phyloP scores from a whole-genome alignment of 345 rosid species.

The Psidium guajava region DNA sequence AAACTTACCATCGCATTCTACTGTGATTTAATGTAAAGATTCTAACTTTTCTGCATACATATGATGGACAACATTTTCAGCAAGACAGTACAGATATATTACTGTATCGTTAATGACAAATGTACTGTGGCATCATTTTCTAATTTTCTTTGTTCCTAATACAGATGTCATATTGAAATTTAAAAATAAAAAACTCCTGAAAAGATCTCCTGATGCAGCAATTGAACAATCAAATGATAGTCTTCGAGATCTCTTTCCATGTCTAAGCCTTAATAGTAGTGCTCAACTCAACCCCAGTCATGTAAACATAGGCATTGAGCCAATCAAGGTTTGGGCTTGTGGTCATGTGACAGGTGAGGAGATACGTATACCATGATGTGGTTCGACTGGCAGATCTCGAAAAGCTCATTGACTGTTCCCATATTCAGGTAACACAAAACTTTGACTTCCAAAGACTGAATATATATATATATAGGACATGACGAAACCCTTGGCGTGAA shows the following conservation, averaged over 20 bases:
- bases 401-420: slow-evolving; percentile 84
- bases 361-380: slow-evolving; percentile 86
- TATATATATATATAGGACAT: neutral
- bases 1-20: neutral
- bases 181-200: neutral
- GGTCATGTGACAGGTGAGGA: slow-evolving; percentile 47
- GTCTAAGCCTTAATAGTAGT: neutral
- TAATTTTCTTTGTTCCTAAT: neutral
- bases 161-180: neutral
- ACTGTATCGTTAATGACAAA: neutral
- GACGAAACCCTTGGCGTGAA: neutral
- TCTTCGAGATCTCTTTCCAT: neutral
- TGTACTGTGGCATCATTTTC: neutral
- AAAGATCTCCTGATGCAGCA: neutral
- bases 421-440: slow-evolving; percentile 47
- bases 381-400: slow-evolving; percentile 77
- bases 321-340: neutral
- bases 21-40: neutral
- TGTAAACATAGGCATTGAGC: neutral
- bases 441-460: neutral
- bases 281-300: neutral
- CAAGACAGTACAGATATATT: neutral
- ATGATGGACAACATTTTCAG: neutral
- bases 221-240: neutral
- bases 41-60: neutral